Conservation (phyloP, 495 filamentous ascomycete species). For the Penicillium lagena region DNA sequence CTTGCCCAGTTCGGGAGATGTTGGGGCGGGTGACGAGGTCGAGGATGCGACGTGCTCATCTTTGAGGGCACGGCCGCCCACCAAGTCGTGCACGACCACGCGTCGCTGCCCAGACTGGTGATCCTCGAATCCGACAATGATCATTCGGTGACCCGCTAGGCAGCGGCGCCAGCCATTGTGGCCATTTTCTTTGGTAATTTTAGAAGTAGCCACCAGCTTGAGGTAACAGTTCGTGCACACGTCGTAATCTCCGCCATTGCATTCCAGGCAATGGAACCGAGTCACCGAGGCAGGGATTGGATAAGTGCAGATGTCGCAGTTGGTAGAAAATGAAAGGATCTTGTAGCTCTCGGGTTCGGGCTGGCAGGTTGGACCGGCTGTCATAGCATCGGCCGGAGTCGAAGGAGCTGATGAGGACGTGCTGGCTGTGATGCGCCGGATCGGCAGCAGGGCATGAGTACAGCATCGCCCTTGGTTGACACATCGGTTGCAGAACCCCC, state of each 20-base stretch:
- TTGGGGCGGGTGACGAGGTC: slow-evolving; percentile 11
- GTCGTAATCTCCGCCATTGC: slow-evolving; percentile 73
- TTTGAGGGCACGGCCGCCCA: slow-evolving; percentile 61
- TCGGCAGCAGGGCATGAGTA: slow-evolving; percentile 68
- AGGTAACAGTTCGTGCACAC: slow-evolving; percentile 74
- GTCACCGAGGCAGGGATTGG: slow-evolving; percentile 60
- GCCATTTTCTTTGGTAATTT: slow-evolving; percentile 68
- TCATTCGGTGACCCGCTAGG: slow-evolving; percentile 74
- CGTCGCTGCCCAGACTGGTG: slow-evolving; percentile 49
- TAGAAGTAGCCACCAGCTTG: slow-evolving; percentile 50
- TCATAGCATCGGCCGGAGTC: slow-evolving; percentile 15
- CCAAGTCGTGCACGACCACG: slow-evolving; percentile 55
- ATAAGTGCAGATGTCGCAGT: slow-evolving; percentile 68
- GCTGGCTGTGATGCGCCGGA: slow-evolving; percentile 36
- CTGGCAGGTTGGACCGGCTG: slow-evolving; percentile 18
- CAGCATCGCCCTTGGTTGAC: slow-evolving; percentile 72
- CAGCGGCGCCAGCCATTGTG: slow-evolving; percentile 76
- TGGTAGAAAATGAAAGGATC: slow-evolving; percentile 59
- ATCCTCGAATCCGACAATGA: slow-evolving; percentile 67
- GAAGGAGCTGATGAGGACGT: slow-evolving; percentile 15
- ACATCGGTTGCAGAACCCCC: slow-evolving; percentile 83
- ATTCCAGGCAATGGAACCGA: slow-evolving; percentile 69
- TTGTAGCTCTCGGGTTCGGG: slow-evolving; percentile 34
- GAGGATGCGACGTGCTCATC: slow-evolving; percentile 40
- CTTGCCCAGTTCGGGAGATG: slow-evolving; percentile 20